Evolutionary conservation across 768 basidiomycete species (phyloP).

Genomic region (Leccinum subgranulosum): DNA sequence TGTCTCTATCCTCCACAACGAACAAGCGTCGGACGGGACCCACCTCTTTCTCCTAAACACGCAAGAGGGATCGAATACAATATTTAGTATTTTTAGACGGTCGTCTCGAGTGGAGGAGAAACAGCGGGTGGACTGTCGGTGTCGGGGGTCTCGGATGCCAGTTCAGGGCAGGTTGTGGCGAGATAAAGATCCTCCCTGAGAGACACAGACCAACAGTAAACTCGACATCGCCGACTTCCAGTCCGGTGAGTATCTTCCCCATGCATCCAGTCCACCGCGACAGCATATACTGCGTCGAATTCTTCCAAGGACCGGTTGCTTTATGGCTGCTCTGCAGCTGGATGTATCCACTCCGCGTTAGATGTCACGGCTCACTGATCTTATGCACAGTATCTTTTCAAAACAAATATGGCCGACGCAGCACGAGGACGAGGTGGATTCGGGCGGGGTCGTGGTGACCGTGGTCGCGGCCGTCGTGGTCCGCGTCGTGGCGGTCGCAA

Average conservation of each 20-base stretch:
- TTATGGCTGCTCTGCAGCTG: constrained; percentile 33
- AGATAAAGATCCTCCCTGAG: constrained; percentile 3
- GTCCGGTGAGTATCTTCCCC: constrained; percentile 35
- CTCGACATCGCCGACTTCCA: constrained; percentile 22
- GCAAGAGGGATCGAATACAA: not conserved
- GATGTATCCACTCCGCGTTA: constrained; percentile 40
- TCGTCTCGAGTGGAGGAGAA: not conserved
- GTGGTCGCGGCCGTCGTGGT: constrained; percentile 64
- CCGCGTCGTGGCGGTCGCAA: constrained; percentile 96
- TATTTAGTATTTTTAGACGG: no score
- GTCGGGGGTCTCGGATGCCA: constrained; percentile 14
- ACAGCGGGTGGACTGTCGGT: constrained; percentile 11
- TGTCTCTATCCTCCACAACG: not conserved
- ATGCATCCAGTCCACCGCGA: not conserved
- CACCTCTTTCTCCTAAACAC: not conserved
- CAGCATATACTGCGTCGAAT: not conserved
- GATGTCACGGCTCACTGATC: constrained; percentile 43
- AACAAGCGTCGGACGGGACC: not conserved
- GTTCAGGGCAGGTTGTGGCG: constrained; percentile 30
- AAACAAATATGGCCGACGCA: constrained; percentile 76
- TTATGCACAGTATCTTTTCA: constrained; percentile 20
- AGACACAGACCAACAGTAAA: constrained; percentile 4
- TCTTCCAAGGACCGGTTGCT: not conserved
- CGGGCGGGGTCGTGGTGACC: constrained; percentile 77
- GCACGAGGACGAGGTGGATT: constrained; percentile 91